These are phyloP conservation scores for Deinandra increscens DNA, from an alignment of 129 eudicot genomes.

Conservation along the genomic window DNA sequence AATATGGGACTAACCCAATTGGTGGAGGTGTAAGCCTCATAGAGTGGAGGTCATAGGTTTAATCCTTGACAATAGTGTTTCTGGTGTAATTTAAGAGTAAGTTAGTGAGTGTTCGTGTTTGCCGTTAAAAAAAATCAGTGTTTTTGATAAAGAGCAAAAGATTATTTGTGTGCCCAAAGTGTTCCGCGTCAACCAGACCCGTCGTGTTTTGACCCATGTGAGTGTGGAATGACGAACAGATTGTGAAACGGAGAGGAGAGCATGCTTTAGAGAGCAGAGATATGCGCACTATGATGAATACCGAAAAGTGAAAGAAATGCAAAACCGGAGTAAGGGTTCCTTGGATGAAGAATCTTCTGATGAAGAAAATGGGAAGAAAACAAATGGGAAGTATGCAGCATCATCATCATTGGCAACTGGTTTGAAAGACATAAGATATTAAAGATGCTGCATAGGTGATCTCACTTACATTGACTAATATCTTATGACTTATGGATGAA, in stretches of 20 bases:
- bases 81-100: too few relatives aligned
- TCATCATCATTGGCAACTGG: constrained; percentile 41
- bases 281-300: constrained; percentile 85
- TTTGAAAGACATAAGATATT: constrained; percentile 42
- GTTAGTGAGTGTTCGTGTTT: too few relatives aligned
- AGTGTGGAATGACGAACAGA: constrained; percentile 6
- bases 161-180: neutral
- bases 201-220: neutral
- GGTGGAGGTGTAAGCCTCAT: too few relatives aligned
- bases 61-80: too few relatives aligned
- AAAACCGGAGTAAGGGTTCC: constrained; percentile 39
- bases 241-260: constrained; percentile 41
- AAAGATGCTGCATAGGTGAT: constrained; percentile 14
- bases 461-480: neutral
- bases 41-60: too few relatives aligned
- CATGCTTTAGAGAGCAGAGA: constrained; percentile 69
- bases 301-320: constrained; percentile 58
- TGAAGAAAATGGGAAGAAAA: constrained; percentile 30
- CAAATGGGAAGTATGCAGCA: constrained; percentile 30
- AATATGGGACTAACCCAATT: too few relatives aligned
- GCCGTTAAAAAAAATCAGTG: too few relatives aligned
- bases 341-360: constrained; percentile 55
- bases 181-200: neutral
- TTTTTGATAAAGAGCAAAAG: too few relatives aligned
- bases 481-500: neutral